phyloP scores from a whole-genome alignment of 345 rosid genomes.

The Gossypium herbaceum region DNA sequence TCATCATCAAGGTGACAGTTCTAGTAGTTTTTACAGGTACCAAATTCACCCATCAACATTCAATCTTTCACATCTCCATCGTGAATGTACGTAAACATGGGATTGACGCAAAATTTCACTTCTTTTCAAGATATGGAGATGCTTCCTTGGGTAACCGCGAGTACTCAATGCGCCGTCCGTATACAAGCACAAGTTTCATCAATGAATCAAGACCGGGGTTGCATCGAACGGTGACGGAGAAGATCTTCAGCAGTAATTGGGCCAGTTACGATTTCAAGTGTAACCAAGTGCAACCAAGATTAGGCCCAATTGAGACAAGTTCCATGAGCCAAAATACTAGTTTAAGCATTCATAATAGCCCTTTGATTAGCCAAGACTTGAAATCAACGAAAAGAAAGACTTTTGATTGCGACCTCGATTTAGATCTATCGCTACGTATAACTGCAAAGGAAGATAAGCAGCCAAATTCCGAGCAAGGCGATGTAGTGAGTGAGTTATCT shows the following conservation, averaged over 20 bases:
- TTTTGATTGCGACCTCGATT: conserved; percentile 36
- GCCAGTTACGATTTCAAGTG: conserved; percentile 7
- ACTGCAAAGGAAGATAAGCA: conserved; percentile 16
- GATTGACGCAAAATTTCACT: neutral
- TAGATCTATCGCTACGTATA: conserved; percentile 50
- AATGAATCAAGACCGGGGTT: conserved; percentile 34
- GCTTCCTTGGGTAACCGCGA: conserved; percentile 51
- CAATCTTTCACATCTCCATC: neutral
- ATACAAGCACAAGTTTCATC: conserved; percentile 32
- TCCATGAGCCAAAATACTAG: neutral
- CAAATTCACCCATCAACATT: neutral
- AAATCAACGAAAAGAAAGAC: conserved; percentile 38
- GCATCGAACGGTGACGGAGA: conserved; percentile 28
- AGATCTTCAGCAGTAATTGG: conserved; percentile 21
- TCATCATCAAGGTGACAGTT: conserved; percentile 23
- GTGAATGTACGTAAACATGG: neutral
- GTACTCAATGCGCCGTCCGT: conserved; percentile 22
- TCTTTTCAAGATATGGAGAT: conserved; percentile 45
- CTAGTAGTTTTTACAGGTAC: conserved; percentile 51
- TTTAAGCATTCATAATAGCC: neutral
- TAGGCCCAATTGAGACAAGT: conserved; percentile 22
- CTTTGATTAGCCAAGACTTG: conserved; percentile 24
- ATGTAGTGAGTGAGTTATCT: conserved; percentile 42
- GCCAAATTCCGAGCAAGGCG: conserved; percentile 24
- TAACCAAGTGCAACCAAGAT: conserved; percentile 16